Base-by-base conservation (phyloP, 306 rosid genomes). In the Cicer bijugum region DNA sequence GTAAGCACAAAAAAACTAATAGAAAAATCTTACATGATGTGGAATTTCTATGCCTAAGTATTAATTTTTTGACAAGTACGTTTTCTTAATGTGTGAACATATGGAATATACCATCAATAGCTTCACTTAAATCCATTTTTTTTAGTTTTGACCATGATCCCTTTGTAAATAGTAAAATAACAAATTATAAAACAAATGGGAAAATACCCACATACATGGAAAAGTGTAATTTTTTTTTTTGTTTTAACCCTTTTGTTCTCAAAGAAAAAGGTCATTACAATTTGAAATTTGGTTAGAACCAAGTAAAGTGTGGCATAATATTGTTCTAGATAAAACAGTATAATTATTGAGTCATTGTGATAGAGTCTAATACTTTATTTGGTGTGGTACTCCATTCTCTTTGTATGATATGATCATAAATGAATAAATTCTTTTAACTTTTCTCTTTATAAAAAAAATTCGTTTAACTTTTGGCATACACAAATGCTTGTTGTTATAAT, bases 281-380 rank as follows among this genome's bases (percentile, higher is more conserved):
- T 28, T 28, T 4, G 0, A 4, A 28, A 28, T 28, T 28, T 28
- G 5, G 5, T 28, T 28, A 28, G 35, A 4, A 28, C 35, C 4
- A 28, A 3, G 35, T 28, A 28, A 28, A 28, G 35, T 28, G 4
- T 28, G 35, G 35, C 35, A 0, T 3, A 28, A 28, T 28, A 28
- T 28, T 28, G 0, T 4, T 28, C 35, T 28, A 28, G 35, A 28
- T 4, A 28, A 28, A 4, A 28, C 4, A 28, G 3, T 28, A 28
- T 28, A 2, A 28, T 28, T 28, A 28, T 56, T 2, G 66, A 17
- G 19, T 45, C 47, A 46, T 55, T 12, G 74, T 6, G 6, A 11
- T 33, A 40, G 84, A 79, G 71, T 71, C 75, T 39, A 75, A 63
- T 71, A 74, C 84, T 72, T 47, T 69, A 50, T 48, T 48, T 58